Base-by-base conservation (phyloP, 2,329 filamentous ascomycete species). In the Diaporthe batatas region DNA sequence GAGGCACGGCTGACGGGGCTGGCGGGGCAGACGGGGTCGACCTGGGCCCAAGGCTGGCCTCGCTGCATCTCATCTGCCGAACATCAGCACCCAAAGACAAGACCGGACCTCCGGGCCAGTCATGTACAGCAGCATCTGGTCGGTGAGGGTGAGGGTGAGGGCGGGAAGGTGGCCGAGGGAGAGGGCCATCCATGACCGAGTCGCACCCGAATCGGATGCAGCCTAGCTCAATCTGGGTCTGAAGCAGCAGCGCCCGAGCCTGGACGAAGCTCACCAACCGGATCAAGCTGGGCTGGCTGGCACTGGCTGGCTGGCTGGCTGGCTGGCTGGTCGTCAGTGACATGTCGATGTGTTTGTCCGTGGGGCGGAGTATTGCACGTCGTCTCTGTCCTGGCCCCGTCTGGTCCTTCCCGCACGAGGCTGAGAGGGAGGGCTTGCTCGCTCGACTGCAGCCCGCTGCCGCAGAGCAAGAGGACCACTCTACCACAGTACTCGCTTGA, bases 1-100 rank as follows among this genome's bases (percentile, higher is more conserved):
- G 29, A 29, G 29, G 29, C 29, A 29, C 29, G 29, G 29, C 29
- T 29, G 29, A 29, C 29, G 29, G 29, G 29, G 29, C 29, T 29
- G 29, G 5, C 29, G 29, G 29, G 29, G 5, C 2, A 29, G 29
- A 29, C 29, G 29, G 29, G 29, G 6, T 32, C 10, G 25, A 49
- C 59, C 14, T 34, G 42, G 44, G 42, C 59, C 21, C 44, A 36
- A 51, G 29, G 44, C 36, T 29, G 47, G 32, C 62, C 47, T 32
- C 54, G 58, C 34, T 34, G 49, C 53, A 65, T 68, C 54, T 67
- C 62, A 67, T 67, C 62, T 67, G 62, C 62, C 62, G 62, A 67
- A 53, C 14, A 39, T 39, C 44, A 32, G 18, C 14, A 67, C 8
- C n/a, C 32, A 65, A 65, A 65, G 44, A 51, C 62, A 32, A 67